Evolutionary conservation across 805 yeast genomes (phyloP), one percentile per base, ranked within the genome.

Genomic region (Candida bentonensis): DNA sequence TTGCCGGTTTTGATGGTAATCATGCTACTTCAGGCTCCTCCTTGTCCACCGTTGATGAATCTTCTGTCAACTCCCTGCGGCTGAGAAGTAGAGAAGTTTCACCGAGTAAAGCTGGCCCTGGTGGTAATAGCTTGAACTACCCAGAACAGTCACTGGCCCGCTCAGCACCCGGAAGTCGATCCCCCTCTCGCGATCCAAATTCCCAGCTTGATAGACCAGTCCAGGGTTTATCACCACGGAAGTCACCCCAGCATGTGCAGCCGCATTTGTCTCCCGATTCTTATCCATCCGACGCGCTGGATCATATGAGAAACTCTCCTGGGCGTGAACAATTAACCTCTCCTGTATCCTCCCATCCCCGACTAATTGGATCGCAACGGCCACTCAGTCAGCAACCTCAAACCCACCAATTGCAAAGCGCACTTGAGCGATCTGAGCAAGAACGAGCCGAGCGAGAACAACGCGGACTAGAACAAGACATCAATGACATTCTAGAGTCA

Each of bases 1-100:
- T 30, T 30, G 36, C 36, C 5, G 36, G 36, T 30, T 30, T 30
- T 30, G 36, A 30, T 15, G 36, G 36, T n/a, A 30, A 30, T n/a
- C 36, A 30, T 30, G 36, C 36, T 15, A 11, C 7, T 13, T 30
- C 36, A 9, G 36, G 36, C 13, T 30, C 36, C 7, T 30, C 36
- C 7, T 15, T 30, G 5, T 30, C 36, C 11, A 30, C 36, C 5
- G 36, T 30, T 7, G 36, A 30, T 15, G 36, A 30, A 17, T 9
- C 36, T 11, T 30, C 36, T 13, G 17, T n/a, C 5, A 9, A n/a
- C n/a, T 30, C 36, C 11, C 20, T 30, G 17, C 36, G 17, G 20
- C 36, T 30, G 36, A 11, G 17, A 30, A 30, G 36, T 15, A 30
- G 36, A 15, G 36, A 30, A 17, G 20, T 4, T n/a, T 9, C 17